A percentile compares a stretch with the other conserved stretches of the same genome.
phyloP scores from a whole-genome alignment of 768 basidiomycete species.

The Fibroporia radiculosa region DNA sequence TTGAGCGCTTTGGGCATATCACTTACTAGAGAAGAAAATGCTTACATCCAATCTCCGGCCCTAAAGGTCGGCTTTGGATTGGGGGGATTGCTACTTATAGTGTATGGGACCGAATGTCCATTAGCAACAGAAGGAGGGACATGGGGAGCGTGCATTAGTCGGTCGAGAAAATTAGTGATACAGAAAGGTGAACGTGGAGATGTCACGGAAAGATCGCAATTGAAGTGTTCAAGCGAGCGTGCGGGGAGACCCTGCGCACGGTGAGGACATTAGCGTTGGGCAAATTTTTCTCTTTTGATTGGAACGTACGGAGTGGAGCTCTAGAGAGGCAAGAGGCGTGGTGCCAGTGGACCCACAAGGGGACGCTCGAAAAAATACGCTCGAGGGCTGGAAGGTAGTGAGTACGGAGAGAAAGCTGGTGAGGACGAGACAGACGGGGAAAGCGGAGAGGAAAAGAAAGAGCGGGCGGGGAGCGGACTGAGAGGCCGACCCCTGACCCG shows the following conservation, averaged over 20 bases:
- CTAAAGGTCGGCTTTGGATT: constrained; percentile 25
- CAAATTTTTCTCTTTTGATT: too few relatives aligned
- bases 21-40: constrained; percentile 2
- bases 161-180: not conserved
- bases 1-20: not conserved
- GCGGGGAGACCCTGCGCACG: not conserved
- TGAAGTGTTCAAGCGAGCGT: not conserved
- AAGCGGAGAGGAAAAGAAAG: not conserved
- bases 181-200: not conserved
- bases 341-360: not conserved
- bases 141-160: not conserved
- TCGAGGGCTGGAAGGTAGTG: not conserved
- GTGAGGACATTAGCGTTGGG: not conserved
- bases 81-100: constrained; percentile 26
- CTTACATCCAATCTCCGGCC: constrained; percentile 29
- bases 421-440: not conserved
- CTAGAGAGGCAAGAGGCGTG: too few relatives aligned
- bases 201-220: not conserved
- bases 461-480: too few relatives aligned
- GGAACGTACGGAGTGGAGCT: too few relatives aligned
- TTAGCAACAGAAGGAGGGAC: not conserved
- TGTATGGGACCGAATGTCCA: not conserved
- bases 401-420: not conserved
- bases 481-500: too few relatives aligned
- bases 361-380: not conserved